Evolutionary conservation across 2,329 filamentous ascomycete genomes (phyloP).

Genomic region (Phialophora expanda): DNA sequence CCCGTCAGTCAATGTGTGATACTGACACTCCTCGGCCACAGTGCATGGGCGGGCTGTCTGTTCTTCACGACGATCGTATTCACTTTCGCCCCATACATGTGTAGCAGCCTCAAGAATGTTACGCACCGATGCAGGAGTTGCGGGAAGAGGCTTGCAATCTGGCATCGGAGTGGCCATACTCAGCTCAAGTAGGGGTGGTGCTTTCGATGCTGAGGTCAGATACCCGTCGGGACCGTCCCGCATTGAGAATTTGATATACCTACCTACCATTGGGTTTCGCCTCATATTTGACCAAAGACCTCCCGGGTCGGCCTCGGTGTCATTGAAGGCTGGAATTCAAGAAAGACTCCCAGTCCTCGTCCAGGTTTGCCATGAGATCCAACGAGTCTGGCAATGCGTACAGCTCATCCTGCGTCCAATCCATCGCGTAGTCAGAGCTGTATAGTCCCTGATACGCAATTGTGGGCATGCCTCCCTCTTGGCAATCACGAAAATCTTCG

Average conservation of each 20-base stretch:
- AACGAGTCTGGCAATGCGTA: neutral
- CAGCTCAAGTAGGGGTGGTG: slow-evolving; percentile 5
- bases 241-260: neutral
- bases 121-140: slow-evolving; percentile 20
- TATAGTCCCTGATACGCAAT: slow-evolving; percentile 21
- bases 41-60: slow-evolving; percentile 20
- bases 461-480: neutral
- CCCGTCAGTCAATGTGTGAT: neutral
- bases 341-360: slow-evolving; percentile 23
- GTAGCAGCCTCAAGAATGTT: slow-evolving; percentile 24
- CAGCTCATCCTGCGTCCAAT: slow-evolving; percentile 5
- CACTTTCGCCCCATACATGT: slow-evolving; percentile 21
- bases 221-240: neutral
- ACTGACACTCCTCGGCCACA: neutral
- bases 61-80: slow-evolving; percentile 21
- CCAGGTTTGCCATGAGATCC: slow-evolving; percentile 9
- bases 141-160: slow-evolving; percentile 16
- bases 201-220: neutral
- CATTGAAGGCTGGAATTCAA: slow-evolving; percentile 11
- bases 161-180: slow-evolving; percentile 24
- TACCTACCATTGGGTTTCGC: neutral
- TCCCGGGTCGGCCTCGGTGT: neutral
- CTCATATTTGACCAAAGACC: neutral
- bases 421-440: slow-evolving; percentile 13
- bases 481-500: neutral